phyloP scores from a whole-genome alignment of 306 rosid species.

The peach (Prunus persica) region DNA sequence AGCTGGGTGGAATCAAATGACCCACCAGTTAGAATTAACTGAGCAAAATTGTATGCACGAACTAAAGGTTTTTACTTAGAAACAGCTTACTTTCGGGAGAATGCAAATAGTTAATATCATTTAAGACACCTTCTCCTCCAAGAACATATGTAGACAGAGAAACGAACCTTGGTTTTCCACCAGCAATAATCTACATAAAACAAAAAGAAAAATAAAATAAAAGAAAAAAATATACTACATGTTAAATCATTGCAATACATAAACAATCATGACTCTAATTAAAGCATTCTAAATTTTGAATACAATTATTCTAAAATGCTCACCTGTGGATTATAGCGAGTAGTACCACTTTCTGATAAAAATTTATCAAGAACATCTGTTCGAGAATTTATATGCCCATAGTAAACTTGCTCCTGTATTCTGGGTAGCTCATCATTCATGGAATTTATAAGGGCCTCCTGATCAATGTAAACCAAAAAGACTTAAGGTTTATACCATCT shows the following conservation, averaged over 20 bases:
- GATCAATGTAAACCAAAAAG: slow-evolving; percentile 31
- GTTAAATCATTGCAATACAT: slow-evolving; percentile 11
- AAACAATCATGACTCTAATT: not conserved
- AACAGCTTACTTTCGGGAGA: slow-evolving; percentile 77
- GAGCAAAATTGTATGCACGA: slow-evolving; percentile 13
- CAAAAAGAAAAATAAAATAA: too few relatives aligned
- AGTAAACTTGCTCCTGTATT: slow-evolving; percentile 95
- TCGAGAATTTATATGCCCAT: slow-evolving; percentile 78
- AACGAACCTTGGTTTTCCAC: slow-evolving; percentile 69
- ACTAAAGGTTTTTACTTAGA: slow-evolving; percentile 23
- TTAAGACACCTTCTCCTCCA: slow-evolving; percentile 59
- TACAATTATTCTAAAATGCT: slow-evolving; percentile 8
- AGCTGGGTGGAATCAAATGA: slow-evolving; percentile 43
- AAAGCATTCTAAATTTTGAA: not conserved
- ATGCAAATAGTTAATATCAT: slow-evolving; percentile 64
- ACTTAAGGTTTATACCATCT: slow-evolving; percentile 2
- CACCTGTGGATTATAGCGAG: slow-evolving; percentile 95
- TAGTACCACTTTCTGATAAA: slow-evolving; percentile 81
- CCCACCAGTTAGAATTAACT: slow-evolving; percentile 25
- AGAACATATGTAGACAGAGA: slow-evolving; percentile 50
- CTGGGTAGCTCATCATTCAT: slow-evolving; percentile 91
- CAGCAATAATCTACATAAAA: slow-evolving; percentile 60
- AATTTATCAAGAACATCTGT: slow-evolving; percentile 79
- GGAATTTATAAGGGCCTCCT: slow-evolving; percentile 84
- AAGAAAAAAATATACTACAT: slow-evolving; percentile 12